A percentile compares a stretch with the other conserved stretches of the same genome.
These are phyloP conservation scores for Mortierella antarctica DNA, from an alignment of 192 early-diverging fungal species.

Conservation along the genomic window DNA sequence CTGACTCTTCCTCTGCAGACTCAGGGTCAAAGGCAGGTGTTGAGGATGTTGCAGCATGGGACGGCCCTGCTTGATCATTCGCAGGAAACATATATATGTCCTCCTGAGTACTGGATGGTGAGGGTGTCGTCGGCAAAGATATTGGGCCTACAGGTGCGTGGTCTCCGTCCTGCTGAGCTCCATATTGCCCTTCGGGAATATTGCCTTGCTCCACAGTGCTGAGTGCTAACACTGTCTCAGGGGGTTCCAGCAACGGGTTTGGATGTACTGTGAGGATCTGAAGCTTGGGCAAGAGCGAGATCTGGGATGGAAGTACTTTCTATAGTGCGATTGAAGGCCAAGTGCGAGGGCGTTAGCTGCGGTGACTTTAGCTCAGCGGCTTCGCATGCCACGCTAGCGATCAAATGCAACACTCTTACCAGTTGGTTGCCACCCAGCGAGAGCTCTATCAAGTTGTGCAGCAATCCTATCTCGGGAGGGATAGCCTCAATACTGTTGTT, in stretches of 20 bases:
- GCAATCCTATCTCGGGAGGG: slow-evolving; percentile 56
- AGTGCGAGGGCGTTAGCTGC: background rate
- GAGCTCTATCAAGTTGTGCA: slow-evolving; percentile 59
- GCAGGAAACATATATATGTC: slow-evolving; percentile 4
- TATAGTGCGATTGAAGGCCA: background rate
- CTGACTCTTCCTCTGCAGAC: background rate
- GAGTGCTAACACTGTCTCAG: background rate
- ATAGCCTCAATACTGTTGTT: slow-evolving; percentile 55
- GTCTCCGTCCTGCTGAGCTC: no score
- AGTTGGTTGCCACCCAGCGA: slow-evolving; percentile 60
- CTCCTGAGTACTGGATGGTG: background rate
- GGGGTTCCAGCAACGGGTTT: slow-evolving; percentile 44
- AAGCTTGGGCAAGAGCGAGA: slow-evolving; percentile 53
- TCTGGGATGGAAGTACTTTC: slow-evolving; percentile 52
- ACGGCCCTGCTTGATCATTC: background rate
- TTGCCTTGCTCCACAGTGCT: background rate
- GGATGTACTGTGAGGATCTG: slow-evolving; percentile 54
- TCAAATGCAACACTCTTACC: slow-evolving; percentile 25
- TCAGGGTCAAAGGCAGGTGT: background rate
- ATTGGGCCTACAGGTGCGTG: no score
- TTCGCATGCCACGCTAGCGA: background rate
- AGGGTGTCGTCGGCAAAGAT: no score
- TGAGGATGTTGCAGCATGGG: background rate
- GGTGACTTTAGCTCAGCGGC: no score
- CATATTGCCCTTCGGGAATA: background rate